A percentile compares a stretch with the other conserved stretches of the same genome.
These are phyloP conservation scores for Moringa oleifera DNA, from an alignment of 345 rosid species.

Conservation along the genomic window DNA sequence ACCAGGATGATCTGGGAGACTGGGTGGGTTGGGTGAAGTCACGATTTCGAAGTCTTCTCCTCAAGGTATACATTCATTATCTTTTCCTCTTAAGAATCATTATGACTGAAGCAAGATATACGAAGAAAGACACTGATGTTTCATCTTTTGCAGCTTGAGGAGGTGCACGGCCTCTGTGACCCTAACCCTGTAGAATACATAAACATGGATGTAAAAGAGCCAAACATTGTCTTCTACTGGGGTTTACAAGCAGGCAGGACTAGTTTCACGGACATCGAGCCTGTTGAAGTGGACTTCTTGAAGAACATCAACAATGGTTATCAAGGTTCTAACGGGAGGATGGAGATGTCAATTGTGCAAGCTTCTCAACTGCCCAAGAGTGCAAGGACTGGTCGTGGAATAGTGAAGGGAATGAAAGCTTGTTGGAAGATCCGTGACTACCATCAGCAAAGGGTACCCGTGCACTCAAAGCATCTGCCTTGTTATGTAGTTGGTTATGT, in stretches of 20 bases:
- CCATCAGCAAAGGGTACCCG: slow-evolving; percentile 26
- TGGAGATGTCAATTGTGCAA: slow-evolving; percentile 36
- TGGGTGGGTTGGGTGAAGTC: slow-evolving; percentile 72
- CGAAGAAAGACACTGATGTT: too few species aligned
- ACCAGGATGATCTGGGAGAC: slow-evolving; percentile 39
- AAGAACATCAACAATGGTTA: slow-evolving; percentile 33
- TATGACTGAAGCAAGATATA: too few species aligned
- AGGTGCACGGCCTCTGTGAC: slow-evolving; percentile 42
- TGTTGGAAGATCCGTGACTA: slow-evolving; percentile 43
- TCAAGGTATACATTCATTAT: slow-evolving; percentile 27
- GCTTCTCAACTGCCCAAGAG: slow-evolving; percentile 35
- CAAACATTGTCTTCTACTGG: slow-evolving; percentile 42
- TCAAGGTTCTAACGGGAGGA: slow-evolving; percentile 27
- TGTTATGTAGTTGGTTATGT: slow-evolving; percentile 34
- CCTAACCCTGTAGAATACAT: slow-evolving; percentile 50
- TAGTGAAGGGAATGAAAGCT: slow-evolving; percentile 30
- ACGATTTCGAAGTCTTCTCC: slow-evolving; percentile 45
- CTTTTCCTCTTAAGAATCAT: not conserved
- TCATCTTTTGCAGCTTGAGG: slow-evolving; percentile 40
- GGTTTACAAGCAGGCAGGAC: slow-evolving; percentile 36
- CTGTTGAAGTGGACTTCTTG: slow-evolving; percentile 37
- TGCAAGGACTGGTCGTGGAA: slow-evolving; percentile 17
- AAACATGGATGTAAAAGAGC: slow-evolving; percentile 26
- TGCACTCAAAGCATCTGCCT: slow-evolving; percentile 38
- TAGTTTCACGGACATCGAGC: slow-evolving; percentile 21